Evolutionary conservation across 2,329 filamentous ascomycete genomes (phyloP), one percentile per base, ranked within the genome.

Genomic region (Claviceps pusilla): DNA sequence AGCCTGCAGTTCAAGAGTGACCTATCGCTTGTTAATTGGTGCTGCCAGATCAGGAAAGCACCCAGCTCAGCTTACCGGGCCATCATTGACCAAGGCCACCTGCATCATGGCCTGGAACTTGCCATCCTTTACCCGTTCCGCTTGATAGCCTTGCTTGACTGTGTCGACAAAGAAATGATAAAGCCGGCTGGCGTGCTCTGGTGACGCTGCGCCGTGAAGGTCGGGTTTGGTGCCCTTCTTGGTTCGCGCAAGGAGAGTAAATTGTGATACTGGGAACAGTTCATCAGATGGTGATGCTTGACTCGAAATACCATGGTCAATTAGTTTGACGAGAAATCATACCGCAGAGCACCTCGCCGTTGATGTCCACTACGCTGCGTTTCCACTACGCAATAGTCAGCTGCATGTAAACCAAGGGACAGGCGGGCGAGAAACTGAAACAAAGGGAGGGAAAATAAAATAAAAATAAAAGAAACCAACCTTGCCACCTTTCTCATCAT

Each of bases 81-180:
- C 82, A 61, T 97, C 91, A 61, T 97, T 97, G 51, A 96, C 83
- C 35, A 96, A 71, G 50, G 87, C 86, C 56, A 98, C 91, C 65
- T 97, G 86, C 93, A 98, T 98, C 90, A 95, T 96, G 51, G 93
- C 93, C 65, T 95, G 91, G 68, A 98, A 98, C 35, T 91, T 82
- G n/a, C 94, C 93, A 66, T 98, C 85, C 66, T 95, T 89, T 56
- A 98, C 90, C 59, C 77, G 83, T 9, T 89, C 86, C 7, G 78
- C 69, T 5, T 73, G 68, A 67, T 97, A 95, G 3, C 82, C 76
- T 53, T 83, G 76, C 61, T 83, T 78, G 46, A 97, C 82, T 61
- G 86, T 87, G 51, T 79, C 72, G 61, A 90, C 81, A 71, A 98
- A 97, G 65, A 84, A 76, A 54, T 90, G 80, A 66, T 97, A 98